Evolutionary conservation across 768 basidiomycete genomes (phyloP).

Genomic region (Boletellus emodensis): DNA sequence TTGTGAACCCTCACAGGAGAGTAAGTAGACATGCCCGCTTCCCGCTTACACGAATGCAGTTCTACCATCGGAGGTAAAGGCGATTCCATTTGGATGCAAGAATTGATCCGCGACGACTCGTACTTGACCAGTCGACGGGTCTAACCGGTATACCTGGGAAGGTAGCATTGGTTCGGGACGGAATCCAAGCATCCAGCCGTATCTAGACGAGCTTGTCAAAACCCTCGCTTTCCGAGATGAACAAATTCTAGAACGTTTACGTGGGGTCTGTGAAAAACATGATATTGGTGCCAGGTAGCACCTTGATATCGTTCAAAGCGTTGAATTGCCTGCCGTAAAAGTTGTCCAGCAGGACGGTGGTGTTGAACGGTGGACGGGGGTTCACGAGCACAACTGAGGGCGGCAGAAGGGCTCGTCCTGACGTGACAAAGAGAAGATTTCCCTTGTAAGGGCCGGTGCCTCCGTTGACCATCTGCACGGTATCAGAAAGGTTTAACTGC

Average conservation of each 20-base stretch:
- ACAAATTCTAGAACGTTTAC: slow-evolving; percentile 35
- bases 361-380: slow-evolving; percentile 58
- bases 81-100: slow-evolving; percentile 68
- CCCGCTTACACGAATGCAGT: slow-evolving; percentile 57
- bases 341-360: slow-evolving; percentile 71
- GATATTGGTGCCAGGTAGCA: slow-evolving; percentile 61
- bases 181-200: slow-evolving; percentile 63
- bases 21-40: background rate
- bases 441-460: slow-evolving; percentile 61
- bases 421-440: slow-evolving; percentile 56
- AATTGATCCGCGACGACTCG: slow-evolving; percentile 78
- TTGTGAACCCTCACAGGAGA: slow-evolving; percentile 3
- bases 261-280: slow-evolving; percentile 75
- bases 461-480: slow-evolving; percentile 68
- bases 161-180: slow-evolving; percentile 64
- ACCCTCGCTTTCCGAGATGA: background rate
- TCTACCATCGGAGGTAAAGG: slow-evolving; percentile 60
- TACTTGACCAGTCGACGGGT: slow-evolving; percentile 59
- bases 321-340: slow-evolving; percentile 81
- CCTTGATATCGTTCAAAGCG: slow-evolving; percentile 75
- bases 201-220: slow-evolving; percentile 35
- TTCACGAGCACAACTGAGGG: slow-evolving; percentile 65
- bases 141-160: slow-evolving; percentile 73
- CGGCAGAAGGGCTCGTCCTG: slow-evolving; percentile 60
- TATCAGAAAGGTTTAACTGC: slow-evolving; percentile 55